These are phyloP conservation scores for Noccaea bulbosa DNA, from an alignment of 345 rosid species.

Conservation along the genomic window DNA sequence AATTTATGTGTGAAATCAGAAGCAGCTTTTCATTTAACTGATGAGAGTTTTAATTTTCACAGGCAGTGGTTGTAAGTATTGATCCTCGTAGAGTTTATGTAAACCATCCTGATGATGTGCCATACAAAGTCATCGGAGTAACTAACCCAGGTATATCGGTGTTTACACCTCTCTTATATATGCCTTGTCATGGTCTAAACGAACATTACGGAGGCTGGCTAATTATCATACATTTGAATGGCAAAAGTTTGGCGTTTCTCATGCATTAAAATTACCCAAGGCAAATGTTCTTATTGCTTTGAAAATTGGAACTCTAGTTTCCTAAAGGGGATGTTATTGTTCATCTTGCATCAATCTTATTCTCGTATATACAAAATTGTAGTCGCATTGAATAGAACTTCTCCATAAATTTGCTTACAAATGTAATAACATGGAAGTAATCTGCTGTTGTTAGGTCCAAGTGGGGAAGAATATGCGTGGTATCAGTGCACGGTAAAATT, in stretches of 20 bases:
- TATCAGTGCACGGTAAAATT: conserved; percentile 92
- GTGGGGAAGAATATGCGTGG: conserved; percentile 96
- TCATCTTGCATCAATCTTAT: conserved; percentile 4
- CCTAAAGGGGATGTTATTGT: conserved; percentile 4
- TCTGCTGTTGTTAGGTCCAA: conserved; percentile 62
- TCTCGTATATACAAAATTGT: background rate
- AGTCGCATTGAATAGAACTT: background rate
- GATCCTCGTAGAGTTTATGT: conserved; percentile 92
- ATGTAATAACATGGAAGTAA: conserved; percentile 12
- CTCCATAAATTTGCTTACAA: conserved; percentile 5
- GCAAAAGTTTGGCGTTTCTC: background rate
- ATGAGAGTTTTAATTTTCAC: conserved; percentile 37
- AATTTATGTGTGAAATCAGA: background rate
- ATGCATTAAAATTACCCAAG: conserved; percentile 3
- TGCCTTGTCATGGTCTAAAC: conserved; percentile 3
- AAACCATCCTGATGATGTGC: conserved; percentile 70
- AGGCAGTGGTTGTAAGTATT: conserved; percentile 99
- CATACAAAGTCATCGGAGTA: conserved; percentile 63
- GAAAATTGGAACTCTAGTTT: conserved; percentile 3
- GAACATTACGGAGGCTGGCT: conserved; percentile 8
- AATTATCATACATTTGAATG: background rate
- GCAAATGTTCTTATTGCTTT: background rate
- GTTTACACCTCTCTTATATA: conserved; percentile 20
- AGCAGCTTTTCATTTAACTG: conserved; percentile 17
- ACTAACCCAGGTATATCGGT: conserved; percentile 66